Evolutionary conservation across 139 green algal species (phyloP).

Genomic region (Chlorella sp.): DNA sequence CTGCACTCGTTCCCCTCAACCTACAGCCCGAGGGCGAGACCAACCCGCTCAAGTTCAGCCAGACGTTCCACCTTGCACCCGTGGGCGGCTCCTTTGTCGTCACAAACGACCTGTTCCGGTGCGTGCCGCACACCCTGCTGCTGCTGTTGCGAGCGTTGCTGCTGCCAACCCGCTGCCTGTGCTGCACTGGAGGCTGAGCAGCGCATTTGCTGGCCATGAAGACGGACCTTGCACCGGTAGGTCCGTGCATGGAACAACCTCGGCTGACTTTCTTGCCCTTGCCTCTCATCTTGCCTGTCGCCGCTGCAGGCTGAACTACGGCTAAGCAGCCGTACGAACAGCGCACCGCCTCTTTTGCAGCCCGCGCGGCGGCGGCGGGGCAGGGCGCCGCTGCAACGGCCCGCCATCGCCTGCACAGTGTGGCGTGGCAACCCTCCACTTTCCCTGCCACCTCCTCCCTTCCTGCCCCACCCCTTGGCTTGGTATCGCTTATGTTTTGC

Average conservation of each 20-base stretch:
- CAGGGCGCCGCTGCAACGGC: too few relatives aligned
- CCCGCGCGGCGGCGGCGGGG: too few relatives aligned
- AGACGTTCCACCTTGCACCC: constrained; percentile 92
- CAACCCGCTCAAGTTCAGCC: constrained; percentile 91
- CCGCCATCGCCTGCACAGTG: too few relatives aligned
- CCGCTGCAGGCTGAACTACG: constrained; percentile 14
- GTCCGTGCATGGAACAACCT: too few relatives aligned
- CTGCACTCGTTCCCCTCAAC: too few relatives aligned
- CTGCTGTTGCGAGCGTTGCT: neutral
- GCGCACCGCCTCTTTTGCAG: neutral
- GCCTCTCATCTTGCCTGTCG: neutral
- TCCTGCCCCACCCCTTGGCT: too few relatives aligned
- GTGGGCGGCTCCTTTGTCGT: constrained; percentile 79
- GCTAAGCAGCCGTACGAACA: neutral
- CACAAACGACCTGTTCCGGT: constrained; percentile 77
- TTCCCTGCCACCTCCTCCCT: too few relatives aligned
- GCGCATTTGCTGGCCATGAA: too few relatives aligned
- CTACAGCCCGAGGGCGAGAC: constrained; percentile 79
- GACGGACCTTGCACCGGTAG: too few relatives aligned
- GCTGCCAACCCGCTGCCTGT: neutral
- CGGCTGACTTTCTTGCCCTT: neutral
- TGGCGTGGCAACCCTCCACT: too few relatives aligned
- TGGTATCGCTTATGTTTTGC: too few relatives aligned
- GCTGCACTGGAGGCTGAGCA: too few relatives aligned
- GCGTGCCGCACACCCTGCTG: neutral